Conservation (phyloP, 2,329 filamentous ascomycete genomes). For the Neopestalotiopsis sp. region DNA sequence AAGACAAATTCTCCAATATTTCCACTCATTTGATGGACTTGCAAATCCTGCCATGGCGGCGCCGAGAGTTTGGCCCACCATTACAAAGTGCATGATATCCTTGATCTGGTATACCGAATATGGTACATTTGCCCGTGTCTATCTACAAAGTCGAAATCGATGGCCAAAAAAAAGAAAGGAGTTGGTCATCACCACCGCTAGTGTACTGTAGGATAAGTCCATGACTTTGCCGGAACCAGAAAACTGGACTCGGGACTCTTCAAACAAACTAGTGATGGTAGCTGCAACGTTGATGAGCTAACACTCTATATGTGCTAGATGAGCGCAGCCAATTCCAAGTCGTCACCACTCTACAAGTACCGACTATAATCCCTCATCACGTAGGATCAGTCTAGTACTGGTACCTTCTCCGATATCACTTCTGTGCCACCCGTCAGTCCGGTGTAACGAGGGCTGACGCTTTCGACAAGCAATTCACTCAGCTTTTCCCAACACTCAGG, state of each 20-base stretch:
- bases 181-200: background rate
- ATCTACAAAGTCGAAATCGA: background rate
- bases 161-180: background rate
- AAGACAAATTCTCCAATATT: background rate
- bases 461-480: too few species aligned
- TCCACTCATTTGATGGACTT: background rate
- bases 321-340: background rate
- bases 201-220: background rate
- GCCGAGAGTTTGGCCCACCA: background rate
- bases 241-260: background rate
- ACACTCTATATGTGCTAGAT: too few species aligned
- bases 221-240: background rate
- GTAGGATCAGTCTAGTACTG: too few species aligned
- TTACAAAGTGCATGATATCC: background rate
- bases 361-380: too few species aligned
- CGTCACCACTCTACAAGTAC: background rate
- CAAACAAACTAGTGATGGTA: background rate
- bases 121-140: background rate
- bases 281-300: background rate
- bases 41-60: background rate
- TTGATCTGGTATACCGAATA: background rate
- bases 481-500: too few species aligned
- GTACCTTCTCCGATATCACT: too few species aligned
- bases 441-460: too few species aligned
- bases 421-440: too few species aligned